A percentile compares a stretch with the other conserved stretches of the same genome.
Evolutionary conservation across 306 rosid genomes (phyloP).

Genomic region (Vigna trinervia): DNA sequence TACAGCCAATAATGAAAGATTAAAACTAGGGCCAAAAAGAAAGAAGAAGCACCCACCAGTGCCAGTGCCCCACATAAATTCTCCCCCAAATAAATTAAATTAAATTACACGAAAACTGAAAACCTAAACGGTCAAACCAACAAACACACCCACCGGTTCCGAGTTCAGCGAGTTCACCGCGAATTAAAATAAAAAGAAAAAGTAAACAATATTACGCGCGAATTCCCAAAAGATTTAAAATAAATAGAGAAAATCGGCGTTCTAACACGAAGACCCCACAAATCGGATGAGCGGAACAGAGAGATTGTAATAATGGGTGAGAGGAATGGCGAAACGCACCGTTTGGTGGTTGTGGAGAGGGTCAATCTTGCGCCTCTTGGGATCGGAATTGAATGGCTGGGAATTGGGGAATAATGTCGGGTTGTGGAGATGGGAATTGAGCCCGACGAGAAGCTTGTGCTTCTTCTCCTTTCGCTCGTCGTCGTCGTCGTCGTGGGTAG

Average conservation of each 20-base stretch:
- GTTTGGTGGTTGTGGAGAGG: slow-evolving; percentile 50
- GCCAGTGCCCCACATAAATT: slow-evolving; percentile 54
- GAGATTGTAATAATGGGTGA: not conserved
- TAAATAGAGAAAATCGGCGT: not conserved
- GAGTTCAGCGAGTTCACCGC: slow-evolving; percentile 53
- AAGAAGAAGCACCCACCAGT: slow-evolving; percentile 42
- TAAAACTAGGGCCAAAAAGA: slow-evolving; percentile 47
- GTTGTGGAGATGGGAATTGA: slow-evolving; percentile 57
- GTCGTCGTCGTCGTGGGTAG: slow-evolving; percentile 46
- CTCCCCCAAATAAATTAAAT: slow-evolving; percentile 42
- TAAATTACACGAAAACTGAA: slow-evolving; percentile 33
- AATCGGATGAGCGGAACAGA: not conserved
- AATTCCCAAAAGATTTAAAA: slow-evolving; percentile 49
- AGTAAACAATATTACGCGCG: slow-evolving; percentile 56
- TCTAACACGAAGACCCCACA: slow-evolving; percentile 9
- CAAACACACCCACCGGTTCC: slow-evolving; percentile 51
- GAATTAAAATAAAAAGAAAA: slow-evolving; percentile 18
- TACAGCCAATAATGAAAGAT: slow-evolving; percentile 46
- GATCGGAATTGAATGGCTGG: slow-evolving; percentile 50
- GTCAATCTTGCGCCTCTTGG: slow-evolving; percentile 65
- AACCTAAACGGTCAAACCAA: slow-evolving; percentile 73
- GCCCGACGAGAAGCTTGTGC: slow-evolving; percentile 71
- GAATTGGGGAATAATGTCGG: slow-evolving; percentile 57
- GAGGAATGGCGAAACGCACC: slow-evolving; percentile 49
- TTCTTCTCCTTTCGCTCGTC: slow-evolving; percentile 85